Evolutionary conservation across 2,329 filamentous ascomycete genomes (phyloP), one percentile per base, ranked within the genome.

Genomic region (Ceratocystis cacaofunesta): DNA sequence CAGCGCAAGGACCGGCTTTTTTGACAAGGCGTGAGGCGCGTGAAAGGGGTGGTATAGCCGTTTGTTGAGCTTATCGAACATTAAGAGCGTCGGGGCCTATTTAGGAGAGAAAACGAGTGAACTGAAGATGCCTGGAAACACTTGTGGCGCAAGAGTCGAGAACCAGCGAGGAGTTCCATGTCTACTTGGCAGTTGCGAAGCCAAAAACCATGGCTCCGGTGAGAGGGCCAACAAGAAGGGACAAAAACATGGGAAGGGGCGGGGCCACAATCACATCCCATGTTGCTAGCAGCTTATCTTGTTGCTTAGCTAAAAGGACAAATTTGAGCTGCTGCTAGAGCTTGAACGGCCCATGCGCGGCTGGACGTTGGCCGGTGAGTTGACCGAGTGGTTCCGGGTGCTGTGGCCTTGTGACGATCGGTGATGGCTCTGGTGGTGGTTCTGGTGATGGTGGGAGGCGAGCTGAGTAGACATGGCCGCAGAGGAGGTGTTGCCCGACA

Each of bases 291-390:
- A 25, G n/a, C 17, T 15, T 32, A 8, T 17, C 25, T 3, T 2
- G 41, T 22, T 48, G 48, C 63, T 76, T 76, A 84, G 10, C 68
- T 85, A 82, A 70, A 82, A 79, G 25, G 82, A 85, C 48, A 80
- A 78, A 66, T 81, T 84, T 61, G 82, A 85, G 73, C 81, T 83
- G 77, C 82, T 84, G 76, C 64, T 64, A 17, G 66, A 68, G 5
- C 63, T 63, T 1, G 66, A 67, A 15, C 66, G 63, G 19, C 63
- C 63, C n/a, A 68, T 66, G n/a, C 61, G 63, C 25, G 64, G 61
- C 6, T 68, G 66, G 22, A 22, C 57, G 30, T 32, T 46, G 12
- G n/a, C n/a, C 3, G 64, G 19, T 7, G 63, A 44, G 41, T 57
- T 43, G 19, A 15, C 17, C 2, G 63, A 60, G n/a, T 64, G 63